phyloP scores from a whole-genome alignment of 2,329 filamentous ascomycete genomes.

The Rhinocladiella similis region DNA sequence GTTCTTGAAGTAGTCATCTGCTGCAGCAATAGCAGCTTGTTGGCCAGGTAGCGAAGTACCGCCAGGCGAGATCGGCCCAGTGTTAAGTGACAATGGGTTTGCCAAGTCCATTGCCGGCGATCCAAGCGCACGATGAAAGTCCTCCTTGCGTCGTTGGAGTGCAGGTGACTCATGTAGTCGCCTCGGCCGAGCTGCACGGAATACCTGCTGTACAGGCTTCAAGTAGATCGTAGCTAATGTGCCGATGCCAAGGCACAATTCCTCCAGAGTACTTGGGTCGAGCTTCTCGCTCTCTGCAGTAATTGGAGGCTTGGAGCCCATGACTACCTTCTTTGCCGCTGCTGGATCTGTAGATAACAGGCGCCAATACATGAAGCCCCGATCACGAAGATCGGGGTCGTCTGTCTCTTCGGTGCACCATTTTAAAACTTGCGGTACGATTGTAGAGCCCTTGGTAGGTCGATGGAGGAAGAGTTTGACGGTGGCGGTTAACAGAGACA shows the following conservation, averaged over 20 bases:
- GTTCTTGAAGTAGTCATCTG: conserved; percentile 85
- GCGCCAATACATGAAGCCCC: conserved; percentile 99
- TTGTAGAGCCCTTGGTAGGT: conserved; percentile 87
- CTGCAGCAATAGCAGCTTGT: conserved; percentile 75
- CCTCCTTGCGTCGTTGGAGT: conserved; percentile 68
- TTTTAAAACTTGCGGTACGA: conserved; percentile 92
- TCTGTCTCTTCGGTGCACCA: conserved; percentile 99
- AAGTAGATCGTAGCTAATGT: conserved; percentile 96
- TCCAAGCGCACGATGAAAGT: conserved; percentile 41
- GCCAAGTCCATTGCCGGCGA: conserved; percentile 27
- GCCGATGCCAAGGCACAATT: conserved; percentile 95
- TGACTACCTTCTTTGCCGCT: conserved; percentile 82
- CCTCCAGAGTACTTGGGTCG: conserved; percentile 86
- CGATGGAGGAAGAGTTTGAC: conserved; percentile 98
- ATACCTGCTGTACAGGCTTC: conserved; percentile 96
- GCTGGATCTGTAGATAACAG: conserved; percentile 88
- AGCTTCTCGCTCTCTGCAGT: conserved; percentile 94
- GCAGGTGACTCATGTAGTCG: conserved; percentile 81
- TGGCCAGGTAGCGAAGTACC: conserved; percentile 41
- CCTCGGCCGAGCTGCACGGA: conserved; percentile 80
- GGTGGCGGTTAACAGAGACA: conserved; percentile 90
- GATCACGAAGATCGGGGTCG: conserved; percentile 91
- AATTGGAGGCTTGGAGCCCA: conserved; percentile 96
- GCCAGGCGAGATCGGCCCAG: conserved; percentile 30
- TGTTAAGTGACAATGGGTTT: conserved; percentile 28